Conservation (phyloP, 495 filamentous ascomycete genomes). For the Xylaria bambusicola region DNA sequence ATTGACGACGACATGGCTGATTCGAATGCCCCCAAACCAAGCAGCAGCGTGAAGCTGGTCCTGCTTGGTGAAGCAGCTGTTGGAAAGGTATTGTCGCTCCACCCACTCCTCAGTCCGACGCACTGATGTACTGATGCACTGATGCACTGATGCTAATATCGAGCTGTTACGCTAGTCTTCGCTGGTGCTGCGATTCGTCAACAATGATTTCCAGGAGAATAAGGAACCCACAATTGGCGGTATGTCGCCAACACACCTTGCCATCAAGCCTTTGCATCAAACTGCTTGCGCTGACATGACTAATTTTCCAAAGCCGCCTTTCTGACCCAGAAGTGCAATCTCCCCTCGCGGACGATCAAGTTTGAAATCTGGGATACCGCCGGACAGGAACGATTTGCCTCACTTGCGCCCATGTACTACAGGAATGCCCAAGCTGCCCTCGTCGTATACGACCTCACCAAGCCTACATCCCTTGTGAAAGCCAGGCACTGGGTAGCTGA, state of each 20-base stretch:
- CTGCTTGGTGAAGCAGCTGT: conserved; percentile 96
- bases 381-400: conserved; percentile 96
- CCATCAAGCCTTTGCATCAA: conserved; percentile 4
- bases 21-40: conserved; percentile 78
- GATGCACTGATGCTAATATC: conserved; percentile 24
- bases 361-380: conserved; percentile 99
- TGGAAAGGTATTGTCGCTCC: conserved; percentile 73
- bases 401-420: conserved; percentile 98
- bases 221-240: conserved; percentile 99
- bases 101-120: background rate
- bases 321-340: conserved; percentile 96
- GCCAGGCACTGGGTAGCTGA: conserved; percentile 99
- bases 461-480: conserved; percentile 91
- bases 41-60: conserved; percentile 98
- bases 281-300: conserved; percentile 10
- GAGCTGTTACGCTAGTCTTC: conserved; percentile 68
- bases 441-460: conserved; percentile 98
- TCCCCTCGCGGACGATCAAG: conserved; percentile 95
- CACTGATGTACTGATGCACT: conserved; percentile 12
- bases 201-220: conserved; percentile 99
- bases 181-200: conserved; percentile 96
- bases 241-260: conserved; percentile 50
- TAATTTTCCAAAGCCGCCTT: conserved; percentile 73
- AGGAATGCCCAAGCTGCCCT: conserved; percentile 98
- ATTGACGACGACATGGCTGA: conserved; percentile 47